Base-by-base conservation (phyloP, 305 asterid genomes). In the Galium porrigens region DNA sequence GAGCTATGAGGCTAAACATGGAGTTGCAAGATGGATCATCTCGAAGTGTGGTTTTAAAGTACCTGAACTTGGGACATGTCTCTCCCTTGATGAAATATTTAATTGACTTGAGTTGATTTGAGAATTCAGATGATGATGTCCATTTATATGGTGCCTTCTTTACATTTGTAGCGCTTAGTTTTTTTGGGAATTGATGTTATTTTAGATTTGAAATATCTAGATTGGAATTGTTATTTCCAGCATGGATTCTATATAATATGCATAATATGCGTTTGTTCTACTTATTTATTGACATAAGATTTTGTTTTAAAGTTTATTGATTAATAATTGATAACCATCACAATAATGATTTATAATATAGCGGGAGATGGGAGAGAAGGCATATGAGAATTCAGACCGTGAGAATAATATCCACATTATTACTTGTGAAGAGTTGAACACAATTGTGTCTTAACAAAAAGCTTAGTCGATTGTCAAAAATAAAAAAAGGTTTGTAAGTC, bases 211-310 rank as follows among this genome's bases (percentile, higher is more conserved):
- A 1, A 27, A 36, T 36, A 7, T 33, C 33, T 25, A 51, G 61
- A 59, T 46, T 1, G 2, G 1, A 25, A 5, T 55, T 25, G 36
- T 15, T 66, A n/a, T 66, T 11, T 44, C 29, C 34, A 27, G 18
- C 56, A 46, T 27, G 66, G 60, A 48, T 33, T 59, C 20, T 15
- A n/a, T n/a, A 53, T 54, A 17, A 54, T 22, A 53, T 53, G 11
- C 11, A 22, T 53, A 18, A 51, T 49, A 49, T 22, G 11, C 6
- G 27, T 3, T 51, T 51, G 57, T 51, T 51, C 8, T 2, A 51
- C 27, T 6, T 51, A 5, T 22, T 22, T 22, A 22, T 22, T 22
- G 22, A 22, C 11, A 11, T 41, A 2, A 34, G 37, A 34, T 41
- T 41, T 41, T 36, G 41, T 9, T 0, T 36, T 36, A 9, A 36